Conservation (phyloP, 495 filamentous ascomycete genomes). For the Annulohypoxylon bovei region DNA sequence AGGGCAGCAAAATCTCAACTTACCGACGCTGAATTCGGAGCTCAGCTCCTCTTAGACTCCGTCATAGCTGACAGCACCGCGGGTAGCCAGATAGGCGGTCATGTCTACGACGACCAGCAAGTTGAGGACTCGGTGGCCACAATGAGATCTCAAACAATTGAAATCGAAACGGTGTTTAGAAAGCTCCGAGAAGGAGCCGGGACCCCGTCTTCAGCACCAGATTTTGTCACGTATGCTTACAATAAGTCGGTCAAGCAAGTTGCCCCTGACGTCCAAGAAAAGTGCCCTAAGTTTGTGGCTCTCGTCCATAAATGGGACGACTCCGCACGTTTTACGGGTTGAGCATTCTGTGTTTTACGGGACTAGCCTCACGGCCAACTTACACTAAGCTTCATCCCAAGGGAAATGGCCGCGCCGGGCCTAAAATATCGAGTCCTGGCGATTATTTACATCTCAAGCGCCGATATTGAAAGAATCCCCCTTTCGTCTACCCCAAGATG, state of each 20-base stretch:
- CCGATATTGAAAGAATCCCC: too few species aligned
- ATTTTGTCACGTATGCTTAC: conserved; percentile 38
- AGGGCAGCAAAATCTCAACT: conserved; percentile 24
- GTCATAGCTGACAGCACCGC: conserved; percentile 39
- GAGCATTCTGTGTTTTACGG: background rate
- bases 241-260: conserved; percentile 29
- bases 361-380: too few species aligned
- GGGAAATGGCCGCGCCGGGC: too few species aligned
- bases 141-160: conserved; percentile 31
- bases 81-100: conserved; percentile 8
- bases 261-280: conserved; percentile 10
- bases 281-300: conserved; percentile 34
- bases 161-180: conserved; percentile 31
- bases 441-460: too few species aligned
- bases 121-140: conserved; percentile 43
- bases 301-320: conserved; percentile 39
- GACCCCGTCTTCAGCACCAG: conserved; percentile 16
- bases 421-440: too few species aligned
- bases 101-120: conserved; percentile 44
- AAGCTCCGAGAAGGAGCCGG: conserved; percentile 18
- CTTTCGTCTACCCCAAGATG: too few species aligned
- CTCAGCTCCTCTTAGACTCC: conserved; percentile 40
- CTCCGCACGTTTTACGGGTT: conserved; percentile 9
- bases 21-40: conserved; percentile 39
- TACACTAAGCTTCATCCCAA: too few species aligned